Evolutionary conservation across 176 grass and related monocot genomes (phyloP).

Genomic region (Metroxylon sagu): DNA sequence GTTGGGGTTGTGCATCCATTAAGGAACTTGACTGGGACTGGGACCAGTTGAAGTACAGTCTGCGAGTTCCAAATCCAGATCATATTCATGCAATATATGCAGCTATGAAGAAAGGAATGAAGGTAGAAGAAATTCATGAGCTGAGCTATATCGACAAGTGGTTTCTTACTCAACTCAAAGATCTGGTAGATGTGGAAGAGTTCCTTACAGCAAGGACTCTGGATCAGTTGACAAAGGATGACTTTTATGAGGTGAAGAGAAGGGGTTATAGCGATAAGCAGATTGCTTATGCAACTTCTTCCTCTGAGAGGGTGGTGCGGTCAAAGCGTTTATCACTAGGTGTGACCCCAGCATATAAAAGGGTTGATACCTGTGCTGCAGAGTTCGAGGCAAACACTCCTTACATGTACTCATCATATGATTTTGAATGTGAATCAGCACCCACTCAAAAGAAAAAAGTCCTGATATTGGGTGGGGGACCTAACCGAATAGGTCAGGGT

Average conservation of each 20-base stretch:
- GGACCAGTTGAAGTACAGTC: slow-evolving; percentile 87
- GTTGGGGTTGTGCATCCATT: slow-evolving; percentile 84
- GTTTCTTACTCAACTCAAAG: slow-evolving; percentile 84
- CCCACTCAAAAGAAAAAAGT: slow-evolving; percentile 86
- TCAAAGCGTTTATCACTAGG: slow-evolving; percentile 52
- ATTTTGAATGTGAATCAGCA: slow-evolving; percentile 84
- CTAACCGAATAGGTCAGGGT: slow-evolving; percentile 92
- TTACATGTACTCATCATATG: slow-evolving; percentile 98
- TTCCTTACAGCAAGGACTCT: slow-evolving; percentile 44
- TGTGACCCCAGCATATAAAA: slow-evolving; percentile 74
- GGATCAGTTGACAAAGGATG: slow-evolving; percentile 64
- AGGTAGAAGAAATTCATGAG: slow-evolving; percentile 71
- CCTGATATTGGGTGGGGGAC: slow-evolving; percentile 93
- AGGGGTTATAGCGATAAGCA: slow-evolving; percentile 92
- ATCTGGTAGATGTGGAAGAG: slow-evolving; percentile 73
- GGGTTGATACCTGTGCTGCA: slow-evolving; percentile 97
- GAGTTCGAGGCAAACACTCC: slow-evolving; percentile 98
- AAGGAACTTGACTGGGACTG: slow-evolving; percentile 96
- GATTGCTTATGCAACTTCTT: slow-evolving; percentile 78
- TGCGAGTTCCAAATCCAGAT: slow-evolving; percentile 83
- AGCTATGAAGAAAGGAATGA: slow-evolving; percentile 94
- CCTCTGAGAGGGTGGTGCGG: slow-evolving; percentile 66
- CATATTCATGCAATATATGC: slow-evolving; percentile 92
- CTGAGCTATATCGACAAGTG: slow-evolving; percentile 91
- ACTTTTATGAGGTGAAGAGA: slow-evolving; percentile 82